Conservation (phyloP, 768 basidiomycete genomes). For the Russula griseocarnosa region DNA sequence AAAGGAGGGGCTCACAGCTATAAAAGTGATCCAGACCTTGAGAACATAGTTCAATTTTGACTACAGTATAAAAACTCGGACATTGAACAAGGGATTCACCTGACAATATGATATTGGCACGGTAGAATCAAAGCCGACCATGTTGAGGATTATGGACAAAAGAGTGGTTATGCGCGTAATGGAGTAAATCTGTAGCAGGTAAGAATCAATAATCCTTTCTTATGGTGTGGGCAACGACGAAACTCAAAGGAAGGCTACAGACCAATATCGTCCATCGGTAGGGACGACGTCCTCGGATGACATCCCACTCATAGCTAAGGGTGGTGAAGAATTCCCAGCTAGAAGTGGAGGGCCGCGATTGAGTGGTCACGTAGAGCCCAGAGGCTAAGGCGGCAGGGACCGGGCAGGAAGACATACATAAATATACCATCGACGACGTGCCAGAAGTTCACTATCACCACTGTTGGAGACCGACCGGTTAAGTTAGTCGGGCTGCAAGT, state of each 20-base stretch:
- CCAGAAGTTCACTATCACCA: conserved; percentile 3
- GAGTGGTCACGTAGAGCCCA: background rate
- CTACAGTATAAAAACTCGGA: background rate
- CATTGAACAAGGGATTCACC: background rate
- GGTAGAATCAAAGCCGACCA: background rate
- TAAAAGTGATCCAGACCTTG: background rate
- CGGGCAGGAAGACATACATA: background rate
- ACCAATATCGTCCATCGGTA: conserved; percentile 18
- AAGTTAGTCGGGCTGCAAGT: background rate
- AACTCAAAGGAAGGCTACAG: background rate
- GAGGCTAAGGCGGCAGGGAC: background rate
- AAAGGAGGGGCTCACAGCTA: background rate
- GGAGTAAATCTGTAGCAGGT: conserved; percentile 6
- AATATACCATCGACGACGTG: conserved; percentile 3
- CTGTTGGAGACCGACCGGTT: background rate
- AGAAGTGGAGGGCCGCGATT: too few species aligned
- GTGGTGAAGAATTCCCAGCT: conserved; percentile 4
- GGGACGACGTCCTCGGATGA: conserved; percentile 11
- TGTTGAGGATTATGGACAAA: background rate
- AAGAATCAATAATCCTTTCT: background rate
- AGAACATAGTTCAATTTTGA: background rate
- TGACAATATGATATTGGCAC: conserved; percentile 1
- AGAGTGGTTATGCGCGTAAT: conserved; percentile 8
- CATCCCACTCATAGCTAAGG: conserved; percentile 7
- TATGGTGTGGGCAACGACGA: too few species aligned